Percentiles rank a stretch among this genome's conserved stretches.
Evolutionary conservation across 1,284 basidiomycete species (phyloP).

Genomic region (Pseudomicrostroma phylloplanum): DNA sequence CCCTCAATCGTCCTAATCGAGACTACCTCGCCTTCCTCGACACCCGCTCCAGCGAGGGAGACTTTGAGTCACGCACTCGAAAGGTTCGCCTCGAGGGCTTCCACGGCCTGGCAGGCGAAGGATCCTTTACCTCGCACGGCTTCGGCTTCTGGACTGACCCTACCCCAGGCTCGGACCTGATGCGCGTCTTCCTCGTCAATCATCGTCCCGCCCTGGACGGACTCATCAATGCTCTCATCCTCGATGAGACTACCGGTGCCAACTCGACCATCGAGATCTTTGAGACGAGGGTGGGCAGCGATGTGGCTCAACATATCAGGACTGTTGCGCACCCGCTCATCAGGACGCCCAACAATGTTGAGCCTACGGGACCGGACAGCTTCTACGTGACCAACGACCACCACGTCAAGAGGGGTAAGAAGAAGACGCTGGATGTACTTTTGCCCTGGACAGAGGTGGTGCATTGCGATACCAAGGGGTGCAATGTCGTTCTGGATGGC

Average conservation of each 20-base stretch:
- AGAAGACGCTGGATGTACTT: constrained; percentile 21
- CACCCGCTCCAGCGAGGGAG: constrained; percentile 56
- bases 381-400: constrained; percentile 44
- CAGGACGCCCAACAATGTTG: constrained; percentile 65
- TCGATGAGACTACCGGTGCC: constrained; percentile 47
- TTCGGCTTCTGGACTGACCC: constrained; percentile 59
- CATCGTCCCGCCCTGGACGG: constrained; percentile 32
- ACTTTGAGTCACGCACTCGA: constrained; percentile 53
- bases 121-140: constrained; percentile 60
- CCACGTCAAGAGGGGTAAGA: constrained; percentile 21
- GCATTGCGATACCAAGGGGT: constrained; percentile 33
- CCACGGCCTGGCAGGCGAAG: constrained; percentile 51
- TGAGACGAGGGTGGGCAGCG: constrained; percentile 56
- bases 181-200: constrained; percentile 37
- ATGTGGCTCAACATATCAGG: constrained; percentile 57
- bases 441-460: constrained; percentile 23
- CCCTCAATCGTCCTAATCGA: constrained; percentile 35
- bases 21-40: constrained; percentile 59
- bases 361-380: constrained; percentile 53
- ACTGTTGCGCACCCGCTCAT: constrained; percentile 61
- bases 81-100: constrained; percentile 56
- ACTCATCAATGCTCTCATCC: constrained; percentile 14
- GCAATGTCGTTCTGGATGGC: constrained; percentile 30
- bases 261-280: constrained; percentile 69
- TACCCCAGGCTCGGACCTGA: constrained; percentile 17